Base-by-base conservation (phyloP, 441 rosid genomes). In the Erysimum cheiri region DNA sequence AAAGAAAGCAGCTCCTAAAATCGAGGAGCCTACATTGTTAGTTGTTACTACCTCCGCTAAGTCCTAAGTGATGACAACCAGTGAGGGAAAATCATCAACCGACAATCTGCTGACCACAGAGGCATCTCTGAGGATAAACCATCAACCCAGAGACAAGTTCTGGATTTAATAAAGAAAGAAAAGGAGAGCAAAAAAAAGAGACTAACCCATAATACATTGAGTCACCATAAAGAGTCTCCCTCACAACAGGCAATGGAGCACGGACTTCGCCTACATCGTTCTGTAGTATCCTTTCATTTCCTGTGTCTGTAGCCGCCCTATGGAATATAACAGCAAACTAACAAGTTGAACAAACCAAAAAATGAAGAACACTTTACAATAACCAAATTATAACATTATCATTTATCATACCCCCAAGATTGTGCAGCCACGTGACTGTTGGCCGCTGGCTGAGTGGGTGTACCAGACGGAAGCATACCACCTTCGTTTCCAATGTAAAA, bases 201-300 rank as follows among this genome's bases (percentile, higher is more conserved):
- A 70, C 80, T 71, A 82, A 92, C 99, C 85, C 86, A 60, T 78
- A 81, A 66, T 83, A 54, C 80, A 83, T 62, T 3, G 89, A 67
- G 78, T 89, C 90, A 22, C 88, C 96, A 80, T 92, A 92, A 43
- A 95, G 98, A 29, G 97, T 91, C 72, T 95, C 99, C 81, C 98
- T 88, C 64, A 87, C 90, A 74, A 90, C 97, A 39, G 98, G 98
- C 24, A 95, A 78, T 69, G 99, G 97, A 78, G 99, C 74, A 28
- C 98, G 99, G 50, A 92, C 94, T 78, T 85, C 98, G 44, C 85
- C 96, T 49, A 77, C 86, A 37, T 55, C 85, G 57, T 53, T 76
- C 46, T 64, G 78, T 61, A 78, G 85, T 65, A 73, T 68, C 59
- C 78, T 74, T 70, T 56, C 77, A 73, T 60, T 60, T 67, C 63